phyloP scores from a whole-genome alignment of 345 rosid species.

The Murraya koenigii region DNA sequence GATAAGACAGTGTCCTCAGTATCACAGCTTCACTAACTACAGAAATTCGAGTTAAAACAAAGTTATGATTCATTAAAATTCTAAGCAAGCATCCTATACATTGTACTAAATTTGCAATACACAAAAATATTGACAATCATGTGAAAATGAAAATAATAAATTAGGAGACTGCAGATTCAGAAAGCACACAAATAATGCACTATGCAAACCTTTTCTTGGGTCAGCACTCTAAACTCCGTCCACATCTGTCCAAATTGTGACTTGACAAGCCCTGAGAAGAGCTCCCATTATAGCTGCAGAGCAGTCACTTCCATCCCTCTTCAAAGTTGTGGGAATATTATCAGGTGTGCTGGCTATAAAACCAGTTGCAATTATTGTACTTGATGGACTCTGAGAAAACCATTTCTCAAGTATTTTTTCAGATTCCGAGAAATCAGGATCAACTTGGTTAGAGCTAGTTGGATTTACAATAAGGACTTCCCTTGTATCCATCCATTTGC shows the following conservation, averaged over 20 bases:
- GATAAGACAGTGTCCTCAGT: slow-evolving; percentile 80
- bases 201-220: slow-evolving; percentile 82
- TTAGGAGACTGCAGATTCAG: neutral
- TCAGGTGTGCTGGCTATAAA: slow-evolving; percentile 97
- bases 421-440: slow-evolving; percentile 84
- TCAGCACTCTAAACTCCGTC: slow-evolving; percentile 99
- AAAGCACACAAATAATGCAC: neutral
- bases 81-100: neutral
- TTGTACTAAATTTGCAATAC: neutral
- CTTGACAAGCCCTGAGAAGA: slow-evolving; percentile 69
- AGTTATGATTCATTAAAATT: slow-evolving; percentile 9
- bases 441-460: slow-evolving; percentile 85
- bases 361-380: slow-evolving; percentile 85
- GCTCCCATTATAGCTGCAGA: slow-evolving; percentile 98
- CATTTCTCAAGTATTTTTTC: slow-evolving; percentile 79
- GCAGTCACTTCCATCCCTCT: slow-evolving; percentile 99
- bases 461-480: slow-evolving; percentile 92
- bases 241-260: slow-evolving; percentile 99
- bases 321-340: slow-evolving; percentile 93
- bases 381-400: slow-evolving; percentile 62
- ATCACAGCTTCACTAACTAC: slow-evolving; percentile 98
- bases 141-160: neutral
- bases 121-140: neutral
- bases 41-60: slow-evolving; percentile 21
- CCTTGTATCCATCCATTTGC: slow-evolving; percentile 98